Evolutionary conservation across 768 basidiomycete species (phyloP), one percentile per base, ranked within the genome.

Genomic region (Boletus pseudopeckii): DNA sequence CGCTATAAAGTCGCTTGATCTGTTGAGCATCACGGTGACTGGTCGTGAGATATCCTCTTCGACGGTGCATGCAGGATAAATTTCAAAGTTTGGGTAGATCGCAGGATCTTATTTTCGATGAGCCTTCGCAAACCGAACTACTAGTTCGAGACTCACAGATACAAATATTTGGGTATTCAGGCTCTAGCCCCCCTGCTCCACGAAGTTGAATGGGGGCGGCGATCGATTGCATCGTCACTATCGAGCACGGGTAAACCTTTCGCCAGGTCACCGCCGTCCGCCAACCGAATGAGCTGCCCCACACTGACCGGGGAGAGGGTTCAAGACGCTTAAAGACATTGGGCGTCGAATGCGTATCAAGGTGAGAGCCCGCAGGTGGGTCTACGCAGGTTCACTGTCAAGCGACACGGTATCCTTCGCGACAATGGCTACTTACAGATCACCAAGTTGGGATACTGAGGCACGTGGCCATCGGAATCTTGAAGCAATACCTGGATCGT

Each of bases 71-170:
- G 64, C 20, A 33, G 78, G 78, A 58, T 79, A 79, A 7, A 78
- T 63, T 33, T 72, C 70, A 38, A 75, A 61, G 57, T 67, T 54
- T 14, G 80, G 78, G 57, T 80, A 80, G 9, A 59, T 58, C 20
- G 67, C 53, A 18, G 67, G 72, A 58, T 79, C 77, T 78, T 50
- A 5, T 3, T 13, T 24, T 45, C 30, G 20, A 38, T 65, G 42
- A 63, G 58, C 22, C 34, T 37, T 40, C 30, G 1, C 33, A 24
- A 13, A 32, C 17, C 6, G 15, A 46, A 24, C 5, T 15, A 2
- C 24, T 30, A 22, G 1, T 26, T 24, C 39, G 1, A 14, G 17
- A 63, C 64, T 60, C 28, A 66, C 64, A 65, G 20, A 66, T 64
- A 9, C 26, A 44, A 22, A 66, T 3, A 15, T 38, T 39, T 14